phyloP scores from a whole-genome alignment of 805 yeast species.

The Barnettozyma siamensis region DNA sequence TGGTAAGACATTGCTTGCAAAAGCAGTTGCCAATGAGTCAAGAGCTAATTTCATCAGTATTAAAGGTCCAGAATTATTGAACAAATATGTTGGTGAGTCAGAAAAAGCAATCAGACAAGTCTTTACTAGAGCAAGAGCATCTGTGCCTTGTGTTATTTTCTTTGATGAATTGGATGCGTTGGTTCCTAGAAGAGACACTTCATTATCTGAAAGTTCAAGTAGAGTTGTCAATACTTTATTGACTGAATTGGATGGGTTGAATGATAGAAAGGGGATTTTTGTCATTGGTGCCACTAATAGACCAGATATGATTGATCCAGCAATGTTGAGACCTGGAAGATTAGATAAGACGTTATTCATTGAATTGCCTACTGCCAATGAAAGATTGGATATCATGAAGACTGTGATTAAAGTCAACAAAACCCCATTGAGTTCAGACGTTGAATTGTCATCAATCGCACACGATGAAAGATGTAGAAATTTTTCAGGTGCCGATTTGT shows the following conservation, averaged over 20 bases:
- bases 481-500: constrained; percentile 94
- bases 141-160: constrained; percentile 89
- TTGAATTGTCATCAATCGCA: constrained; percentile 59
- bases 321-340: constrained; percentile 96
- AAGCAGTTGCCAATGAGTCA: constrained; percentile 97
- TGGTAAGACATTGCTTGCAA: constrained; percentile 93
- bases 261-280: constrained; percentile 87
- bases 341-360: constrained; percentile 89
- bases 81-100: constrained; percentile 94
- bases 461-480: constrained; percentile 76
- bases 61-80: constrained; percentile 91
- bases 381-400: constrained; percentile 73
- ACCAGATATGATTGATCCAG: constrained; percentile 98
- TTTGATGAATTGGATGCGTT: constrained; percentile 95
- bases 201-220: constrained; percentile 83
- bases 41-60: constrained; percentile 94
- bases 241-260: constrained; percentile 92
- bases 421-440: constrained; percentile 65
- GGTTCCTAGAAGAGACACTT: constrained; percentile 88
- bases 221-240: constrained; percentile 91
- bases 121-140: constrained; percentile 85
- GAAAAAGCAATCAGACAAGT: constrained; percentile 93
- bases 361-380: constrained; percentile 76
- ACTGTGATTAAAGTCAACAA: constrained; percentile 67
- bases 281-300: constrained; percentile 96